Evolutionary conservation across 1,284 basidiomycete species (phyloP).

Genomic region (Hymenochaete sp.): DNA sequence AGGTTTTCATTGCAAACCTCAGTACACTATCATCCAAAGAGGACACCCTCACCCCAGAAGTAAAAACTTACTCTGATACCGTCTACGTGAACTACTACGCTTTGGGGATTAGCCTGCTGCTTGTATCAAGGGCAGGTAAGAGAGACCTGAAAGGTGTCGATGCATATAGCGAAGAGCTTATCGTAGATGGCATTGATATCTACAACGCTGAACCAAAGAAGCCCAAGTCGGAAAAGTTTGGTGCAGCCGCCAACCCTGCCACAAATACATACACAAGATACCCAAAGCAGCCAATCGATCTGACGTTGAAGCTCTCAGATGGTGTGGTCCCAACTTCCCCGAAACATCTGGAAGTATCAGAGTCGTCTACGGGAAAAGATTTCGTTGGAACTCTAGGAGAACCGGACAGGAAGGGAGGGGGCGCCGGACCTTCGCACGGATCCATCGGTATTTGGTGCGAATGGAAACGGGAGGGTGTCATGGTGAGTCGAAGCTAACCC

Average conservation of each 20-base stretch:
- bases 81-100: conserved; percentile 79
- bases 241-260: conserved; percentile 20
- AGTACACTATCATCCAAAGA: too few relatives aligned
- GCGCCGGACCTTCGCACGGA: conserved; percentile 69
- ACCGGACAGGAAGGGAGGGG: conserved; percentile 80
- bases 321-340: conserved; percentile 37
- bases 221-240: conserved; percentile 22
- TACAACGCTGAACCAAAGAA: conserved; percentile 47
- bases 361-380: conserved; percentile 64
- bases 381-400: conserved; percentile 71
- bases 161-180: conserved; percentile 37
- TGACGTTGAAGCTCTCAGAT: conserved; percentile 32
- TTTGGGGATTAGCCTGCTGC: conserved; percentile 73
- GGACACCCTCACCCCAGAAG: conserved; percentile 42
- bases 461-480: conserved; percentile 72
- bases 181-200: conserved; percentile 68
- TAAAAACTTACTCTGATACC: conserved; percentile 73
- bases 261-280: conserved; percentile 47
- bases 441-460: conserved; percentile 89
- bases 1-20: conserved; percentile 36
- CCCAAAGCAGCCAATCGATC: conserved; percentile 40
- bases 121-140: conserved; percentile 52
- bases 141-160: conserved; percentile 41
- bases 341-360: too few relatives aligned
- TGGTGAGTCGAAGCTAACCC: too few relatives aligned